phyloP scores from a whole-genome alignment of 2,329 filamentous ascomycete species.

The Ascocoryne sarcoides region DNA sequence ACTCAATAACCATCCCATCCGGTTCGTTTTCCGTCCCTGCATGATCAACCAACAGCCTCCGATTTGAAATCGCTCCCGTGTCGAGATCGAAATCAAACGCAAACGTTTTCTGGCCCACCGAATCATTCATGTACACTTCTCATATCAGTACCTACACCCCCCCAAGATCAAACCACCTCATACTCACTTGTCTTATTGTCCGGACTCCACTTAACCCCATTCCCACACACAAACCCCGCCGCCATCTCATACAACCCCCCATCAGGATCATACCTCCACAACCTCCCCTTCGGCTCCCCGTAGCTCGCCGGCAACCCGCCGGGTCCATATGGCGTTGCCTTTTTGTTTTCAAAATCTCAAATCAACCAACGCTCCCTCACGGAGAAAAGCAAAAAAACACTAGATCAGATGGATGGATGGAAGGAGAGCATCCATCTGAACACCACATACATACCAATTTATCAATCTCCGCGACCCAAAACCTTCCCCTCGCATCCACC shows the following conservation, averaged over 20 bases:
- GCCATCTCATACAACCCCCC: constrained; percentile 29
- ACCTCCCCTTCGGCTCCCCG: constrained; percentile 21
- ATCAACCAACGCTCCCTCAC: not conserved
- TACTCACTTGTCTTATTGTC: constrained; percentile 30
- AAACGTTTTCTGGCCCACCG: constrained; percentile 4
- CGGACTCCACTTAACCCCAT: constrained; percentile 31
- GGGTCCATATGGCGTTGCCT: constrained; percentile 28
- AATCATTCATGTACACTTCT: constrained; percentile 5
- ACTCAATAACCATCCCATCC: constrained; percentile 34
- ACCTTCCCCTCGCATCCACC: constrained; percentile 8
- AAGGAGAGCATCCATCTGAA: no score
- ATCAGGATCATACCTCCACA: constrained; percentile 25
- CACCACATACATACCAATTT: no score
- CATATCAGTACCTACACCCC: not conserved
- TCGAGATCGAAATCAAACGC: constrained; percentile 1
- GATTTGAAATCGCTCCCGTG: constrained; percentile 3
- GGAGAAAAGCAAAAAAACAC: no score
- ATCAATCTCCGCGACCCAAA: constrained; percentile 29
- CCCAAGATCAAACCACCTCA: not conserved
- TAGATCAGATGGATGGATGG: no score
- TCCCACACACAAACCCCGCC: constrained; percentile 30
- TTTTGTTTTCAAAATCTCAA: not conserved
- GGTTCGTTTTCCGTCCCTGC: constrained; percentile 21
- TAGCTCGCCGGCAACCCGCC: constrained; percentile 26
- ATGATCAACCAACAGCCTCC: constrained; percentile 2